Evolutionary conservation across 169 alveolate genomes (phyloP).

Genomic region (Eimeria tenella): DNA sequence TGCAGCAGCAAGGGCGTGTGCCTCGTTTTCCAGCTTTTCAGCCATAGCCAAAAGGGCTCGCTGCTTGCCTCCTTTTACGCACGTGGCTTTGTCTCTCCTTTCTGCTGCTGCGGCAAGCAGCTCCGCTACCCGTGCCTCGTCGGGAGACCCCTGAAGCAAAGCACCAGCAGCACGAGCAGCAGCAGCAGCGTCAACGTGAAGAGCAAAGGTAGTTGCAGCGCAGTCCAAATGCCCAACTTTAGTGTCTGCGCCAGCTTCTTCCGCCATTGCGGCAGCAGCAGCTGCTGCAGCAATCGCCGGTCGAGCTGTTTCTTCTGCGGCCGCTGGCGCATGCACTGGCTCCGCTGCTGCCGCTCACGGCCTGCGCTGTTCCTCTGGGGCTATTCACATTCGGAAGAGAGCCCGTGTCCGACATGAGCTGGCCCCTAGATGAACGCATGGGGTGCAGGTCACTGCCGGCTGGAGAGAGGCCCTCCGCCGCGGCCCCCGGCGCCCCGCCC

Average conservation of each 20-base stretch:
- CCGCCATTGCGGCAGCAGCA: conserved; percentile 4
- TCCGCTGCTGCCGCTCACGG: conserved; percentile 3
- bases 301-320: not conserved
- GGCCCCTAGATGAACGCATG: conserved; percentile 1
- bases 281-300: not conserved
- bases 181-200: not conserved
- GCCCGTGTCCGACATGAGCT: not conserved
- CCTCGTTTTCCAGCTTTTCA: conserved; percentile 32
- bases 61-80: conserved; percentile 66
- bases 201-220: not conserved
- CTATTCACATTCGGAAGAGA: not conserved
- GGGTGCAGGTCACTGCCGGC: not conserved
- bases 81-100: conserved; percentile 31
- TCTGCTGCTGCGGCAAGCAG: conserved; percentile 68
- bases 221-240: not conserved
- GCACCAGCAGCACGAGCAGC: conserved; percentile 4
- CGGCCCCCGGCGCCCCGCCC: not conserved
- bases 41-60: conserved; percentile 62
- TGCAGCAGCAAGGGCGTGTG: conserved; percentile 24
- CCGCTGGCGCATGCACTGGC: not conserved
- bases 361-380: not conserved
- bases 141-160: not conserved
- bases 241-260: not conserved
- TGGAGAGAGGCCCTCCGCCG: not conserved
- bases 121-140: not conserved